These are phyloP conservation scores for Macrophomina pseudophaseolina DNA, from an alignment of 2,329 filamentous ascomycete species.

Conservation along the genomic window DNA sequence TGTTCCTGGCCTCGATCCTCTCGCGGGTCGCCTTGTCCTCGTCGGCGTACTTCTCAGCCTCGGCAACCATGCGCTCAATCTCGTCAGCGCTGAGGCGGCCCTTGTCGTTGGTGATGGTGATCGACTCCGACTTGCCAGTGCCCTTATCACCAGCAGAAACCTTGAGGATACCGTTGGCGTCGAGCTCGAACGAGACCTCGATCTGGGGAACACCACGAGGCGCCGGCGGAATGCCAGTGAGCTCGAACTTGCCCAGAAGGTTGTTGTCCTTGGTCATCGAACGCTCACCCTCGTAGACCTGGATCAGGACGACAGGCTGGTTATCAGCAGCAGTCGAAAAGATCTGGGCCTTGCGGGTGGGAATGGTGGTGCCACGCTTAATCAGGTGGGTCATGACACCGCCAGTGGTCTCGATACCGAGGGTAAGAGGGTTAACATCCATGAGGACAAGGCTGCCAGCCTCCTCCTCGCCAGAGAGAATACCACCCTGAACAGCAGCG, in stretches of 20 bases:
- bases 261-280: slow-evolving; percentile 97
- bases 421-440: slow-evolving; percentile 95
- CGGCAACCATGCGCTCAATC: slow-evolving; percentile 98
- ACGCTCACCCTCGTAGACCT: slow-evolving; percentile 94
- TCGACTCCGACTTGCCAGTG: slow-evolving; percentile 94
- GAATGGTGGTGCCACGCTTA: slow-evolving; percentile 90
- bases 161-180: slow-evolving; percentile 98
- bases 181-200: slow-evolving; percentile 96
- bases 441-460: slow-evolving; percentile 85
- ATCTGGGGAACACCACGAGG: slow-evolving; percentile 97
- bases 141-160: slow-evolving; percentile 97
- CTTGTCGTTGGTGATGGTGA: slow-evolving; percentile 99
- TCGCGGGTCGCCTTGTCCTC: slow-evolving; percentile 98
- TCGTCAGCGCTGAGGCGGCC: slow-evolving; percentile 94
- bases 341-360: slow-evolving; percentile 96
- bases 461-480: slow-evolving; percentile 85
- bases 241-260: slow-evolving; percentile 95
- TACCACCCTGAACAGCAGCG: slow-evolving; percentile 95
- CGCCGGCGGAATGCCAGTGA: slow-evolving; percentile 92
- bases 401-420: slow-evolving; percentile 96
- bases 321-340: slow-evolving; percentile 97
- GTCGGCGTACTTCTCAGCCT: slow-evolving; percentile 98
- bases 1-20: slow-evolving; percentile 95
- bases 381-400: slow-evolving; percentile 98
- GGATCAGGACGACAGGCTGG: slow-evolving; percentile 93